Percentiles rank a stretch among this genome's conserved stretches.
These are phyloP conservation scores for Trichoderma semiorbis DNA, from an alignment of 2,329 filamentous ascomycete genomes.

Conservation along the genomic window DNA sequence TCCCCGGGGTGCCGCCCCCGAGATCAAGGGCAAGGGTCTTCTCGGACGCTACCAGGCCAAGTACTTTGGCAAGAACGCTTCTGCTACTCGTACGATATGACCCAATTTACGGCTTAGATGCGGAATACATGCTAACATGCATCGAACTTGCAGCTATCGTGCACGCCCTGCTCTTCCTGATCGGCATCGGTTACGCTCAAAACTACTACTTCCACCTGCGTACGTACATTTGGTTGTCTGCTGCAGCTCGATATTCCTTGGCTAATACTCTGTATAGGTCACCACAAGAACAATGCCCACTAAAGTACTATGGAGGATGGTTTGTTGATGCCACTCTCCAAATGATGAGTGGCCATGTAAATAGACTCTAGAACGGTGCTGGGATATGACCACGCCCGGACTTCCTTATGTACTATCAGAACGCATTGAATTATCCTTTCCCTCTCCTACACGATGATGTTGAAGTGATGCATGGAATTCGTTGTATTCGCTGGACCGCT, in stretches of 20 bases:
- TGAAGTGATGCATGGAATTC: neutral
- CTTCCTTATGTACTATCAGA: constrained; percentile 17
- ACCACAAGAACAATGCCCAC: constrained; percentile 99
- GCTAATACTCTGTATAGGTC: constrained; percentile 55
- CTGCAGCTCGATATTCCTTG: neutral
- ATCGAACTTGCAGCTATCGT: constrained; percentile 65
- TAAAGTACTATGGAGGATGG: constrained; percentile 47
- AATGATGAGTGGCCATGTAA: constrained; percentile 36
- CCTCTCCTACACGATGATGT: neutral
- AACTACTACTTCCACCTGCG: constrained; percentile 99
- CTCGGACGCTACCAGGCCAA: constrained; percentile 83
- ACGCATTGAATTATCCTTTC: constrained; percentile 7
- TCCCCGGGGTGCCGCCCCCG: constrained; percentile 84
- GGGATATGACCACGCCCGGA: constrained; percentile 5
- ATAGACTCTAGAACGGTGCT: constrained; percentile 38
- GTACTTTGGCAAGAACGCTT: constrained; percentile 95
- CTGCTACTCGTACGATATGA: constrained; percentile 70
- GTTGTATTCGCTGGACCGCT: neutral
- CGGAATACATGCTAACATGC: constrained; percentile 18
- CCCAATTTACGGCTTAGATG: neutral
- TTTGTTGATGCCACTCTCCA: constrained; percentile 25
- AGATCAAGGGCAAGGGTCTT: constrained; percentile 75
- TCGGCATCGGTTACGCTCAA: constrained; percentile 86
- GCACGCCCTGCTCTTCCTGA: constrained; percentile 75
- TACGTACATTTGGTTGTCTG: constrained; percentile 52